A percentile compares a stretch with the other conserved stretches of the same genome.
phyloP scores from a whole-genome alignment of 1,139 yeast species.

The Yamadazyma blattariae region DNA sequence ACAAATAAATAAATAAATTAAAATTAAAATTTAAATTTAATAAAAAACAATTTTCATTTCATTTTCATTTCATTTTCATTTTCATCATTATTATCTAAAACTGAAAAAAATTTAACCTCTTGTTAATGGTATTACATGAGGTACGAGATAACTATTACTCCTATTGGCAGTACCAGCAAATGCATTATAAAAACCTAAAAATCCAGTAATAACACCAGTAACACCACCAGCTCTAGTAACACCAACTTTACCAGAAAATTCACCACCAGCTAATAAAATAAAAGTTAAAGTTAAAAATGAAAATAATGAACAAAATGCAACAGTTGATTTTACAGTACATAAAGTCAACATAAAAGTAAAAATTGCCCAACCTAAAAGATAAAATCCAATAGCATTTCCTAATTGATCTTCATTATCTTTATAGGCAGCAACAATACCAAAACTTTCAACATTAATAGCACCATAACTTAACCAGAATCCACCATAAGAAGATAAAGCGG shows the following conservation, averaged over 20 bases:
- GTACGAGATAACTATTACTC: slow-evolving; percentile 28
- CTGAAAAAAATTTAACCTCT: too few species aligned
- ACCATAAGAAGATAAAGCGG: slow-evolving; percentile 42
- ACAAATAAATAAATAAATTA: too few species aligned
- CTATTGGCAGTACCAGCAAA: slow-evolving; percentile 32
- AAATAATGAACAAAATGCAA: slow-evolving; percentile 36
- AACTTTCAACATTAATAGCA: slow-evolving; percentile 28
- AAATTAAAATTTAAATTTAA: too few species aligned
- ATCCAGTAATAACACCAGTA: slow-evolving; percentile 37
- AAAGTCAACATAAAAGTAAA: slow-evolving; percentile 40
- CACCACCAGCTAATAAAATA: slow-evolving; percentile 41
- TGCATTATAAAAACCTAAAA: slow-evolving; percentile 41
- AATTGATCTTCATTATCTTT: slow-evolving; percentile 33
- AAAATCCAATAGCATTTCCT: slow-evolving; percentile 39
- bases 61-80: too few species aligned
- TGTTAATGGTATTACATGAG: slow-evolving; percentile 22
- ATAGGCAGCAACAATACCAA: slow-evolving; percentile 61
- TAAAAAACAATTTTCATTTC: too few species aligned
- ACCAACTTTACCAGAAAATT: slow-evolving; percentile 29
- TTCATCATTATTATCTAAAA: too few species aligned
- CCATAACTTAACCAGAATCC: slow-evolving; percentile 43
- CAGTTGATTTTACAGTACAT: slow-evolving; percentile 43
- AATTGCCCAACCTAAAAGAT: slow-evolving; percentile 44
- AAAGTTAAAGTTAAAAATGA: slow-evolving; percentile 36
- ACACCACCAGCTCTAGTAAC: slow-evolving; percentile 44